Evolutionary conservation across 2,329 filamentous ascomycete species (phyloP).

Genomic region (Elsinoe australis): DNA sequence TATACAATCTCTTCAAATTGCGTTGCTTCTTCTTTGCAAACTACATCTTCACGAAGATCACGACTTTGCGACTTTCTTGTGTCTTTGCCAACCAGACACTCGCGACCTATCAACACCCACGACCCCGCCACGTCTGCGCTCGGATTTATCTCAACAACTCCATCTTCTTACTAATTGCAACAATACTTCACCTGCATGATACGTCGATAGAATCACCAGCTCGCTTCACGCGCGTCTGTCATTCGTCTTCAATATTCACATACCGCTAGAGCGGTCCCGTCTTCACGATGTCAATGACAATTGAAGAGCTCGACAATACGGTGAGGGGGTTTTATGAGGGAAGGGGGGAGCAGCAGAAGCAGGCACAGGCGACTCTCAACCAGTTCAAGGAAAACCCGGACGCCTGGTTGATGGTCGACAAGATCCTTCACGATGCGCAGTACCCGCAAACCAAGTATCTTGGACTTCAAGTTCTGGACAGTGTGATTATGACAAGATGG

Average conservation of each 20-base stretch:
- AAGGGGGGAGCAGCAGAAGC: slow-evolving; percentile 95
- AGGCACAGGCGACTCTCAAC: slow-evolving; percentile 85
- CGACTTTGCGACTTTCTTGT: no score
- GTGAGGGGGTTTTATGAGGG: slow-evolving; percentile 97
- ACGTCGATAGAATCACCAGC: slow-evolving; percentile 16
- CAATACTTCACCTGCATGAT: slow-evolving; percentile 8
- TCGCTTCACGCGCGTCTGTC: slow-evolving; percentile 29
- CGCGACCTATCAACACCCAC: neutral
- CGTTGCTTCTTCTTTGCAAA: no score
- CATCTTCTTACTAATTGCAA: neutral
- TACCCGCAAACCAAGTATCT: slow-evolving; percentile 97
- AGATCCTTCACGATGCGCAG: slow-evolving; percentile 86
- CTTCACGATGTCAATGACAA: slow-evolving; percentile 56
- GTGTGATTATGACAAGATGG: slow-evolving; percentile 98
- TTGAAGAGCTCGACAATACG: slow-evolving; percentile 91
- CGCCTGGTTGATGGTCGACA: slow-evolving; percentile 94
- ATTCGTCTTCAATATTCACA: slow-evolving; percentile 22
- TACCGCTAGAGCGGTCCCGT: slow-evolving; percentile 23
- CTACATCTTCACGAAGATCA: no score
- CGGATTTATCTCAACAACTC: slow-evolving; percentile 5
- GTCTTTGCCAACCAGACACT: no score
- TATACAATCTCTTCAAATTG: neutral
- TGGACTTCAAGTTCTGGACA: slow-evolving; percentile 91
- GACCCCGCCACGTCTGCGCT: slow-evolving; percentile 14
- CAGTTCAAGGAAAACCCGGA: slow-evolving; percentile 99